Percentiles rank a stretch among this genome's conserved stretches.
phyloP scores from a whole-genome alignment of 805 yeast species.

The Candida berthetii region DNA sequence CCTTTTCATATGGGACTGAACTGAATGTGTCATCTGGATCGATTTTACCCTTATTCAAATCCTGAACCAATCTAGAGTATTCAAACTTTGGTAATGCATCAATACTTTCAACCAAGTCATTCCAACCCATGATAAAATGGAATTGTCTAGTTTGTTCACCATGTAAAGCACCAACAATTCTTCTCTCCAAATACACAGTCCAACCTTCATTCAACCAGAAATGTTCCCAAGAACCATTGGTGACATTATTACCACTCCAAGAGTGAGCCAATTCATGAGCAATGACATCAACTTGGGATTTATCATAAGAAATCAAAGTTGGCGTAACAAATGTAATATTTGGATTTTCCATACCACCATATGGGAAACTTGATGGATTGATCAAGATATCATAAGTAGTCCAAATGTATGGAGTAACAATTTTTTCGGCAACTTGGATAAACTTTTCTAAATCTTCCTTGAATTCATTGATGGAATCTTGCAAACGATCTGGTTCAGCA shows the following conservation, averaged over 20 bases:
- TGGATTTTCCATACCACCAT: conserved; percentile 95
- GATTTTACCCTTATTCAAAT: conserved; percentile 51
- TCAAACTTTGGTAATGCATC: conserved; percentile 50
- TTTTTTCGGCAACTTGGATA: conserved; percentile 67
- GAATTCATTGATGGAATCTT: conserved; percentile 73
- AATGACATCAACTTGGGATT: conserved; percentile 81
- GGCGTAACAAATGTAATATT: conserved; percentile 90
- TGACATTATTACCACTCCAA: conserved; percentile 89
- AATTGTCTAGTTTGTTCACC: conserved; percentile 78
- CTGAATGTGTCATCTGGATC: conserved; percentile 92
- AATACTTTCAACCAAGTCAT: conserved; percentile 63
- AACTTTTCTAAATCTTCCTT: conserved; percentile 76
- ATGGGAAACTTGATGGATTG: conserved; percentile 73
- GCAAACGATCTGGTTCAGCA: conserved; percentile 66
- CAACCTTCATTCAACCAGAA: conserved; percentile 96
- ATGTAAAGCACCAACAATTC: conserved; percentile 72
- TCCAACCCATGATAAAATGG: conserved; percentile 85
- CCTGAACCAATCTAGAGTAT: conserved; percentile 64
- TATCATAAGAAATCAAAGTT: conserved; percentile 77
- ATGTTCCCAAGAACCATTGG: conserved; percentile 89
- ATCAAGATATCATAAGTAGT: conserved; percentile 73
- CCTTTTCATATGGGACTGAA: conserved; percentile 88
- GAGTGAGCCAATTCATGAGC: conserved; percentile 94
- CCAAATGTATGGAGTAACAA: conserved; percentile 83
- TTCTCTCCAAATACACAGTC: conserved; percentile 88